These are phyloP conservation scores for Termitomyces sp. DNA, from an alignment of 768 basidiomycete species.

Conservation along the genomic window DNA sequence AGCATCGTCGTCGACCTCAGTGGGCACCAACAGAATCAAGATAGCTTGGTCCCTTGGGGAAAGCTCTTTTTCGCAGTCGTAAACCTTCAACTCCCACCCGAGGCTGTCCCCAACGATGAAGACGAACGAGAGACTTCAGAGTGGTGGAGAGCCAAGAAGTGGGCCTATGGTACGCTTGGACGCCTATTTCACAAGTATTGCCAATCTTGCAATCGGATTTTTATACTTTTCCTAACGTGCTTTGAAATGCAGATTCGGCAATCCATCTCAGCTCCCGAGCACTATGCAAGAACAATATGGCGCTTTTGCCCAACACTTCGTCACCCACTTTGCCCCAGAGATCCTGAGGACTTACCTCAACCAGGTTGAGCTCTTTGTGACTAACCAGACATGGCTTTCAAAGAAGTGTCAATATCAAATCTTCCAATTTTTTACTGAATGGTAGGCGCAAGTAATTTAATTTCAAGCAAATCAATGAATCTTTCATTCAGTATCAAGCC, in stretches of 20 bases:
- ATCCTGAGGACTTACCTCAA: slow-evolving; percentile 76
- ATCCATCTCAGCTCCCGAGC: slow-evolving; percentile 79
- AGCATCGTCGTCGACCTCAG: slow-evolving; percentile 73
- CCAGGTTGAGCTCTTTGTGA: slow-evolving; percentile 68
- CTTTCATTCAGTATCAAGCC: slow-evolving; percentile 68
- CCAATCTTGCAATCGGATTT: background rate
- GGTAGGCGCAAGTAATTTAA: slow-evolving; percentile 39
- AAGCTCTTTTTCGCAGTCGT: slow-evolving; percentile 75
- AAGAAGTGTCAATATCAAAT: slow-evolving; percentile 82
- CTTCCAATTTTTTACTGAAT: slow-evolving; percentile 83
- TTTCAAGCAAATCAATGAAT: background rate
- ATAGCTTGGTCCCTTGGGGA: slow-evolving; percentile 85
- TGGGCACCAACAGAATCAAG: slow-evolving; percentile 64
- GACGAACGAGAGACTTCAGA: slow-evolving; percentile 73
- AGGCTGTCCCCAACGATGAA: slow-evolving; percentile 61
- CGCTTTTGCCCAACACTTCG: slow-evolving; percentile 72
- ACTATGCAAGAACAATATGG: slow-evolving; percentile 65
- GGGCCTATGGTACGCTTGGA: slow-evolving; percentile 81
- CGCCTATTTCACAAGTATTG: slow-evolving; percentile 68
- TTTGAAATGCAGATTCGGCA: slow-evolving; percentile 56
- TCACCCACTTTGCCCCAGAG: slow-evolving; percentile 75
- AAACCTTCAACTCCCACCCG: slow-evolving; percentile 61
- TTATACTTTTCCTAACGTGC: background rate
- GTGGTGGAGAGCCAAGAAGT: slow-evolving; percentile 94
- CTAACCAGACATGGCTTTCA: slow-evolving; percentile 70